phyloP scores from a whole-genome alignment of 441 rosid species.

The Gossypium gossypioides region DNA sequence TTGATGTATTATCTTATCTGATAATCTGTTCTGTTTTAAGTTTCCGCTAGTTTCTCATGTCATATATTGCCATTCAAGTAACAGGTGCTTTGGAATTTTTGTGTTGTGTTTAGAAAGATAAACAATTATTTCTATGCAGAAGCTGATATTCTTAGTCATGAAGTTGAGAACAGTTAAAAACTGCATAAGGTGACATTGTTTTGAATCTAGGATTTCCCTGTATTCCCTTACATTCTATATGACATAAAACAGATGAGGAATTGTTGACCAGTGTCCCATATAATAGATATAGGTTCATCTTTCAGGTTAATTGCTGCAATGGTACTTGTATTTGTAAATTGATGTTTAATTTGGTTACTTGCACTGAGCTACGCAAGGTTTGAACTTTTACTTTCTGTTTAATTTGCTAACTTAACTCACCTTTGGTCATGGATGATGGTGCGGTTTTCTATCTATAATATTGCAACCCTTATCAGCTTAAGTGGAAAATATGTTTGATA shows the following conservation, averaged over 20 bases:
- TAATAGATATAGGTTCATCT: background rate
- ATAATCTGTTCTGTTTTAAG: background rate
- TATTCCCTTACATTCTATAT: background rate
- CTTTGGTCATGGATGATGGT: too few relatives aligned
- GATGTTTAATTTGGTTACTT: too few relatives aligned
- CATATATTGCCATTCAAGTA: background rate
- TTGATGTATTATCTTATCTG: background rate
- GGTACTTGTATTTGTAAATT: too few relatives aligned
- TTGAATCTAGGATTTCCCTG: background rate
- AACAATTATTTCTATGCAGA: background rate
- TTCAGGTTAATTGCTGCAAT: background rate
- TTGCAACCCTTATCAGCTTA: too few relatives aligned
- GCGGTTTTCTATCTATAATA: too few relatives aligned
- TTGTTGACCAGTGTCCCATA: background rate
- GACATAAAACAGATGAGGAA: background rate
- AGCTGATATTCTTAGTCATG: background rate
- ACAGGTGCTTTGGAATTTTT: background rate
- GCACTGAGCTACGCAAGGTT: too few relatives aligned
- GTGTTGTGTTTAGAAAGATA: slow-evolving; percentile 11
- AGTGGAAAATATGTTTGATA: background rate
- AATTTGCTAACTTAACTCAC: too few relatives aligned
- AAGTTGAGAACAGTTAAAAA: background rate
- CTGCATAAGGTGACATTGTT: background rate
- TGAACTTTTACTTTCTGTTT: too few relatives aligned
- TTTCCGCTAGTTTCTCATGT: background rate